phyloP scores from a whole-genome alignment of 805 yeast genomes.

The Nakazawaea sp. region DNA sequence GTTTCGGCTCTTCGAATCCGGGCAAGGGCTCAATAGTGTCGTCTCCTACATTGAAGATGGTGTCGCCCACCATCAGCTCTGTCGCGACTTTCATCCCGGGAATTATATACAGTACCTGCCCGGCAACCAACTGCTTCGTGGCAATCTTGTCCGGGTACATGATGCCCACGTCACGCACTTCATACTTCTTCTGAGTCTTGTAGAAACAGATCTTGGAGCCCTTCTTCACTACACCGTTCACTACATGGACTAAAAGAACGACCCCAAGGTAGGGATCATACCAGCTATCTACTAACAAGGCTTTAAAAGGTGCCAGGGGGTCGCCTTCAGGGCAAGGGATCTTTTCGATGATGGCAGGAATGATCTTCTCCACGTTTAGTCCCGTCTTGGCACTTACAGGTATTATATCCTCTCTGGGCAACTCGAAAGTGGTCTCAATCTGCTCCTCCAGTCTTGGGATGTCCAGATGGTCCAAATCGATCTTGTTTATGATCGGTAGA shows the following conservation, averaged over 20 bases:
- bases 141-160: constrained; percentile 87
- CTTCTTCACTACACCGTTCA: constrained; percentile 70
- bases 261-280: constrained; percentile 92
- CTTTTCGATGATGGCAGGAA: constrained; percentile 75
- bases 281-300: constrained; percentile 95
- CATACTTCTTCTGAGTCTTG: constrained; percentile 70
- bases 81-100: constrained; percentile 87
- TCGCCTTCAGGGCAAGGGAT: constrained; percentile 77
- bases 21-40: constrained; percentile 71
- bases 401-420: constrained; percentile 65
- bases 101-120: constrained; percentile 92
- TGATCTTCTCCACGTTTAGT: constrained; percentile 62
- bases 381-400: constrained; percentile 94
- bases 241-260: constrained; percentile 74
- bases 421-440: constrained; percentile 77
- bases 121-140: constrained; percentile 62
- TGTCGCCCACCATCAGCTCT: constrained; percentile 90
- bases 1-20: constrained; percentile 94
- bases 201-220: constrained; percentile 76
- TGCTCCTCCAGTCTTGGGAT: constrained; percentile 76
- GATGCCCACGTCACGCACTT: constrained; percentile 87
- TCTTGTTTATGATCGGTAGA: constrained; percentile 86
- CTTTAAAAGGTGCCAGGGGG: constrained; percentile 46
- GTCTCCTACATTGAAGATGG: constrained; percentile 57
- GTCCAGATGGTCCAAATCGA: constrained; percentile 85